phyloP scores from a whole-genome alignment of 805 yeast species.

The Saccharomycopsis oosterbeekiorum region DNA sequence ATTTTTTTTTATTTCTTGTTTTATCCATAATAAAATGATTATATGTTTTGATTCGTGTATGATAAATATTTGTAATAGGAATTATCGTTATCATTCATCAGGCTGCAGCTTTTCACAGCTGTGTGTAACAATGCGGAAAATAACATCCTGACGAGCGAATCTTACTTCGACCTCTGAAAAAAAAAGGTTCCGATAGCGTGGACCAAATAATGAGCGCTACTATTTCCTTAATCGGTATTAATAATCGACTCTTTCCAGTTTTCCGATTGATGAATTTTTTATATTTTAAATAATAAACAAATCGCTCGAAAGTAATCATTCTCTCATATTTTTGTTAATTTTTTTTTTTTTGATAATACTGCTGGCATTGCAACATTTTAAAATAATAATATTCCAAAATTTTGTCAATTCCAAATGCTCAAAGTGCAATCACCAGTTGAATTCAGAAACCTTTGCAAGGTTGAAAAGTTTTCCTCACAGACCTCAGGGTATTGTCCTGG shows the following conservation, averaged over 20 bases:
- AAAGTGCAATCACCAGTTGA: slow-evolving; percentile 5
- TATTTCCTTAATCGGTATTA: not conserved
- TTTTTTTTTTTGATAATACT: not conserved
- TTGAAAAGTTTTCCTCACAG: slow-evolving; percentile 17
- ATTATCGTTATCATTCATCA: not conserved
- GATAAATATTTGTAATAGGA: not conserved
- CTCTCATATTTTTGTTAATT: not conserved
- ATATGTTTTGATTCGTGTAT: not conserved
- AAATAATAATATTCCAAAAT: not conserved
- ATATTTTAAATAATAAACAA: not conserved
- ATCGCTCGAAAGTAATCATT: not conserved
- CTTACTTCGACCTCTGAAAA: not conserved
- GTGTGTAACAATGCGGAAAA: not conserved
- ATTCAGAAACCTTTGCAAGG: slow-evolving; percentile 20
- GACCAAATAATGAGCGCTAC: not conserved
- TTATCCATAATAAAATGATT: not conserved
- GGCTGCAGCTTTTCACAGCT: not conserved
- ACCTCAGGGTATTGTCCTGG: slow-evolving; percentile 24
- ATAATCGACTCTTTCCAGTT: not conserved
- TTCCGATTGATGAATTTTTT: not conserved
- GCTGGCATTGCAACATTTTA: not conserved
- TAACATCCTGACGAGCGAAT: not conserved
- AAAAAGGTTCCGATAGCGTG: not conserved
- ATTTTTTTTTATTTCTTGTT: not conserved
- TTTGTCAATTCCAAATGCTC: not conserved